Percentiles rank a stretch among this genome's conserved stretches.
Conservation (phyloP, 169 alveolate species). For the Cryptosporidium viatorum region DNA sequence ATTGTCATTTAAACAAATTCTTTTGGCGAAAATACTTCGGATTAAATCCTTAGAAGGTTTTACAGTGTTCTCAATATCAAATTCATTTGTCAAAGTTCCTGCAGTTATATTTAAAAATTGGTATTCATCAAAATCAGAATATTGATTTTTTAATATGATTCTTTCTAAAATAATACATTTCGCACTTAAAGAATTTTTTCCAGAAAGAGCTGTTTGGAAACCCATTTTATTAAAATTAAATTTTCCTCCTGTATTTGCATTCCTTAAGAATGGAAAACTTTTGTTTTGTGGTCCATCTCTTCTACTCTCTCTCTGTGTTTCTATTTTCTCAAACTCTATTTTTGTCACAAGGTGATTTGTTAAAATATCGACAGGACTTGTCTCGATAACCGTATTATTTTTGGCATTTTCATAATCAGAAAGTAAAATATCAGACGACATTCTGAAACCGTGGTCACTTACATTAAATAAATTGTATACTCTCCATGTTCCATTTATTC, state of each 20-base stretch:
- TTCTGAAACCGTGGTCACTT: constrained; percentile 58
- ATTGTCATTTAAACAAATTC: constrained; percentile 71
- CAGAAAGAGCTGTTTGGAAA: not conserved
- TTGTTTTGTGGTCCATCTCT: not conserved
- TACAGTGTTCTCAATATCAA: not conserved
- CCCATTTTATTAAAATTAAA: not conserved
- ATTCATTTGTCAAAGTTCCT: not conserved
- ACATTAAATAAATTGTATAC: constrained; percentile 58
- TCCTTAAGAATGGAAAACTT: not conserved
- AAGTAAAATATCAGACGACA: constrained; percentile 58
- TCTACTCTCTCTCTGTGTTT: not conserved
- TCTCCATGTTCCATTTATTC: constrained; percentile 68
- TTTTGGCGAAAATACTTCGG: constrained; percentile 59
- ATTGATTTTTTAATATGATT: not conserved
- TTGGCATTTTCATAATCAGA: constrained; percentile 46
- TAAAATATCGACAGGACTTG: constrained; percentile 61
- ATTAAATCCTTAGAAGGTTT: constrained; percentile 30
- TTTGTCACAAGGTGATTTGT: constrained; percentile 41
- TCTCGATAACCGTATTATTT: constrained; percentile 35
- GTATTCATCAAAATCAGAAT: constrained; percentile 38
- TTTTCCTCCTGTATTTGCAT: not conserved
- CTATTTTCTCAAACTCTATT: constrained; percentile 20
- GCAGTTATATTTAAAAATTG: constrained; percentile 27
- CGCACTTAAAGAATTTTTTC: constrained; percentile 19
- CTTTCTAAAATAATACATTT: constrained; percentile 55